phyloP scores from a whole-genome alignment of 176 grass and related monocot genomes.

The Musa acuminata region DNA sequence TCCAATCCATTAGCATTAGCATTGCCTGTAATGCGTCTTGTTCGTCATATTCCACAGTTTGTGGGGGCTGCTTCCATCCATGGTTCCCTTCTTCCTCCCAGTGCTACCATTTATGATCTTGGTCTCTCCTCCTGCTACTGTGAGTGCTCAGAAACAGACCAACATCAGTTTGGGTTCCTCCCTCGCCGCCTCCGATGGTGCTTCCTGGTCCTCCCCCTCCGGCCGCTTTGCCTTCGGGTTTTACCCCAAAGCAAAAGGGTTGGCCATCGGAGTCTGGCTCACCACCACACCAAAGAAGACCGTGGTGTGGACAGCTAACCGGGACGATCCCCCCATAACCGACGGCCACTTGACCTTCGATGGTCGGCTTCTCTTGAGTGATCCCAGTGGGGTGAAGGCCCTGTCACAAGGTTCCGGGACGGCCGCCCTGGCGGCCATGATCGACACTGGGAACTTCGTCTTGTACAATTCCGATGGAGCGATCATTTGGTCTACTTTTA shows the following conservation, averaged over 20 bases:
- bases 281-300: background rate
- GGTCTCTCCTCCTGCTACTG: background rate
- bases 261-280: constrained; percentile 37
- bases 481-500: constrained; percentile 30
- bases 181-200: background rate
- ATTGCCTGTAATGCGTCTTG: too few species aligned
- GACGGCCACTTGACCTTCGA: constrained; percentile 25
- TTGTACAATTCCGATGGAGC: constrained; percentile 9
- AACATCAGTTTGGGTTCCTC: background rate
- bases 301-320: constrained; percentile 30
- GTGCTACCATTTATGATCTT: background rate
- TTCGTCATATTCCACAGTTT: too few species aligned
- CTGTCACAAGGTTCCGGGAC: constrained; percentile 13
- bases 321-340: constrained; percentile 25
- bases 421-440: constrained; percentile 21
- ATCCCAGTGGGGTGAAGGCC: constrained; percentile 20
- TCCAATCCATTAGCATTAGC: too few species aligned
- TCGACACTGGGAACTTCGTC: constrained; percentile 29
- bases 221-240: constrained; percentile 38
- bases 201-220: constrained; percentile 27
- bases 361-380: constrained; percentile 31
- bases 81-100: background rate
- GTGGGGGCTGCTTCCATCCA: background rate
- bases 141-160: background rate
- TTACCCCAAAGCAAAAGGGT: constrained; percentile 28